Evolutionary conservation across 2,329 filamentous ascomycete genomes (phyloP), one percentile per base, ranked within the genome.

Genomic region (Diplodia scrobiculata): DNA sequence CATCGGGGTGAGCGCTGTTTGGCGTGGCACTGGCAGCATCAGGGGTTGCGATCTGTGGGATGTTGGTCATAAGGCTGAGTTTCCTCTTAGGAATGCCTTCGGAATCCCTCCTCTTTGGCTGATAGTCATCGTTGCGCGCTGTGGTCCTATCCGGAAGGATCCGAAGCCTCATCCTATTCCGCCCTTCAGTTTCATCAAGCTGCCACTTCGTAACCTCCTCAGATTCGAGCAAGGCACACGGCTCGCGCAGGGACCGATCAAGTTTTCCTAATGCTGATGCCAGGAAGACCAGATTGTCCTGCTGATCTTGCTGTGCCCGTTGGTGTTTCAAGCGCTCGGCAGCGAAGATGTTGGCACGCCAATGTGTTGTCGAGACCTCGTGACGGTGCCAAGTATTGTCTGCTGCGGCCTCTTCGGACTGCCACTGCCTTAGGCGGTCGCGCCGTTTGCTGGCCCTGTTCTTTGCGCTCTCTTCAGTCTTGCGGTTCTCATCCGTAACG

Each of bases 281-380:
- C 68, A 96, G 85, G 74, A 92, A 97, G 0, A 85, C 84, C 67
- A 91, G 84, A 72, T 93, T 94, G 74, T 99, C 95, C 71, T 97
- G 92, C 72, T 97, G 91, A 72, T 99, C 96, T 77, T 99, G 95
- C 64, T 92, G 80, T 17, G 91, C 84, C 68, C 95, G 85, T 75
- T 98, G 94, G 70, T 96, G 89, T 75, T 97, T 98, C 73, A 94
- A 86, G 70, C 95, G 89, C 75, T 99, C 95, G 0, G 94, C 92
- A 58, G 90, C 88, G 76, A 94, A 95, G 48, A 99, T 97, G 72
- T 97, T 98, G 71, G 93, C 92, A 81, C 94, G 90, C 95, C 94
- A 99, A 67, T 94, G 89, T 48, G 87, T 89, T 66, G 95, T 94
- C 0, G 91, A 90, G 70, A 91, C 87, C 72, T 97, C 91, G 73